phyloP scores from a whole-genome alignment of 371 early-diverging fungal species.

The Mucor saturninus region DNA sequence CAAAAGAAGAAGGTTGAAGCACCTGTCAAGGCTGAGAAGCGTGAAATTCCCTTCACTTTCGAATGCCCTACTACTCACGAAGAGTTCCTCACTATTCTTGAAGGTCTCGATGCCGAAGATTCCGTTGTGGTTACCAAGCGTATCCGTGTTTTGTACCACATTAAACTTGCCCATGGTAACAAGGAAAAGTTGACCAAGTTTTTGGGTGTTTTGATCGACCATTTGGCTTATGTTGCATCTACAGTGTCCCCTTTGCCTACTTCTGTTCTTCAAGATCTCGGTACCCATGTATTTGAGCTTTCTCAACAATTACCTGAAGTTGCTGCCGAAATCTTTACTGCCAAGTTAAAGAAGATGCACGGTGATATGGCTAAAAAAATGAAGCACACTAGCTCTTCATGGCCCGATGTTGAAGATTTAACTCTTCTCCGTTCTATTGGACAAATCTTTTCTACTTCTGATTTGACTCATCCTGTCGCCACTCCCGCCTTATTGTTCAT shows the following conservation, averaged over 20 bases:
- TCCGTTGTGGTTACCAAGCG: constrained; percentile 75
- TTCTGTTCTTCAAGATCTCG: constrained; percentile 58
- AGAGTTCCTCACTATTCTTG: constrained; percentile 60
- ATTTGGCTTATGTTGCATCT: constrained; percentile 65
- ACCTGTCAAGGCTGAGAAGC: constrained; percentile 30
- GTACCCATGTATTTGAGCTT: constrained; percentile 60
- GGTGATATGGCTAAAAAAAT: constrained; percentile 43
- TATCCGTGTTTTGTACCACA: constrained; percentile 81
- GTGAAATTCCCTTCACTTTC: constrained; percentile 84
- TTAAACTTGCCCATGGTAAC: constrained; percentile 79
- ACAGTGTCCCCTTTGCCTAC: constrained; percentile 53
- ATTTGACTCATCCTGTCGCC: constrained; percentile 85
- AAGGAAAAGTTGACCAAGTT: constrained; percentile 67
- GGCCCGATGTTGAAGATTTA: constrained; percentile 63
- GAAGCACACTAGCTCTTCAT: constrained; percentile 41
- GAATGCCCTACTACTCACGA: constrained; percentile 74
- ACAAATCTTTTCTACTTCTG: constrained; percentile 86
- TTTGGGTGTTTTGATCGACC: constrained; percentile 69
- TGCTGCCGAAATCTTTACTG: constrained; percentile 45
- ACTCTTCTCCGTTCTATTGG: constrained; percentile 66
- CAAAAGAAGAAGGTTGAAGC: constrained; percentile 38
- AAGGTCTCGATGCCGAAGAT: constrained; percentile 63
- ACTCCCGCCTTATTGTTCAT: constrained; percentile 83
- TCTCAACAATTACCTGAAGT: constrained; percentile 54
- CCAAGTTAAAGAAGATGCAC: constrained; percentile 49